Evolutionary conservation across 305 asterid genomes (phyloP).

Genomic region (Vinca major): DNA sequence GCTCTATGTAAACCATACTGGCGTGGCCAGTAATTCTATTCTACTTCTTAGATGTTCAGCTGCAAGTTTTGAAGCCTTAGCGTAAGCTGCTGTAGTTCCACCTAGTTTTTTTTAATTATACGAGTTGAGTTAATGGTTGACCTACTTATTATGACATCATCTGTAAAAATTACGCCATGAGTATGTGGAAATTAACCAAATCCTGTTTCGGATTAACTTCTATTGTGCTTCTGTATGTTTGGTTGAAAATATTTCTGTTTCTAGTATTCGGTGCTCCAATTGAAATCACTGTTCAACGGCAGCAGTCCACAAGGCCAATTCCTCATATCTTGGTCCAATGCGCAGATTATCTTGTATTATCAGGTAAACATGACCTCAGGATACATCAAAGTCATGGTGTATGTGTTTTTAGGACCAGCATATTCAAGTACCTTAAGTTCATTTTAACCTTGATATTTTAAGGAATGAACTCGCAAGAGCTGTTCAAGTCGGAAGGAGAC

Average conservation of each 20-base stretch:
- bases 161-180: neutral
- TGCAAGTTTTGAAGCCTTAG: neutral
- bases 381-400: neutral
- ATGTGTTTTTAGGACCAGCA: neutral
- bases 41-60: neutral
- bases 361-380: slow-evolving; percentile 36
- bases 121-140: neutral
- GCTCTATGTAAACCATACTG: neutral
- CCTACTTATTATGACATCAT: slow-evolving; percentile 1
- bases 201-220: neutral
- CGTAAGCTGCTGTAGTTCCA: neutral
- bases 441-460: slow-evolving; percentile 14
- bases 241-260: slow-evolving; percentile 9
- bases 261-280: slow-evolving; percentile 71
- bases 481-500: slow-evolving; percentile 71
- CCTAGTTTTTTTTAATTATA: neutral
- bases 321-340: slow-evolving; percentile 60
- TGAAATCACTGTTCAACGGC: slow-evolving; percentile 58
- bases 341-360: slow-evolving; percentile 61
- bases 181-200: neutral
- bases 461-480: slow-evolving; percentile 59
- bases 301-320: slow-evolving; percentile 47
- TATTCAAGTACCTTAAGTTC: neutral
- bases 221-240: neutral
- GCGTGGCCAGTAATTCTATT: neutral